These are phyloP conservation scores for Phytopythium boreale DNA, from an alignment of 352 stramenopile genomes.

Conservation along the genomic window DNA sequence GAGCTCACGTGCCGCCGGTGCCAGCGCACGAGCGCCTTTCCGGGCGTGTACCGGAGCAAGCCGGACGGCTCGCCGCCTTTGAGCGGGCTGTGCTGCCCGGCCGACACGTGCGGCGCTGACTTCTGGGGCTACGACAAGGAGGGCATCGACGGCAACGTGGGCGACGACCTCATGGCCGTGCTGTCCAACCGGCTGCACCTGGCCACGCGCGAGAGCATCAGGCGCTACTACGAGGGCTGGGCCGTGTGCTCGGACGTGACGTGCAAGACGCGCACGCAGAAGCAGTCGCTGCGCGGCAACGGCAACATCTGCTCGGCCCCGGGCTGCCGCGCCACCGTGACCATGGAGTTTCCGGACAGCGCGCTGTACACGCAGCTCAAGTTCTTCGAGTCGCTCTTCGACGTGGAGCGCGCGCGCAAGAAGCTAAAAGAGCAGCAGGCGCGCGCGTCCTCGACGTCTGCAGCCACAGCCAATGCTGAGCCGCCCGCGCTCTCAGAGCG, in stretches of 20 bases:
- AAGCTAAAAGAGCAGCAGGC: slow-evolving; percentile 75
- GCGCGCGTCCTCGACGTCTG: slow-evolving; percentile 16
- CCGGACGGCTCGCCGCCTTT: slow-evolving; percentile 15
- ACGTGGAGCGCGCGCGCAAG: slow-evolving; percentile 88
- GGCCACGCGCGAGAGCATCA: slow-evolving; percentile 71
- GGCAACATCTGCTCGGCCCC: slow-evolving; percentile 91
- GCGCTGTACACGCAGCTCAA: slow-evolving; percentile 96
- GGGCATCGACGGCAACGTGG: slow-evolving; percentile 67
- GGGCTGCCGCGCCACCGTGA: slow-evolving; percentile 91
- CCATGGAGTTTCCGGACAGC: slow-evolving; percentile 87
- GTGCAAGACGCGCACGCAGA: slow-evolving; percentile 93
- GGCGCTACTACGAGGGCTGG: slow-evolving; percentile 89
- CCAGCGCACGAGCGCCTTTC: slow-evolving; percentile 58
- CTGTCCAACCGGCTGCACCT: slow-evolving; percentile 85
- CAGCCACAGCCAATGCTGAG: slow-evolving; percentile 21
- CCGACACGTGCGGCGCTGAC: slow-evolving; percentile 49
- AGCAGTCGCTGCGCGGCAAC: slow-evolving; percentile 92
- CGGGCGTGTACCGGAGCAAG: slow-evolving; percentile 56
- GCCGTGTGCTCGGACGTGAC: slow-evolving; percentile 94
- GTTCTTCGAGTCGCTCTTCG: slow-evolving; percentile 96
- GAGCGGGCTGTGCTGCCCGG: slow-evolving; percentile 67
- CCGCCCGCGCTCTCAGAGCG: slow-evolving; percentile 51
- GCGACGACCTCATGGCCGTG: slow-evolving; percentile 68
- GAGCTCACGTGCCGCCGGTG: slow-evolving; percentile 73
- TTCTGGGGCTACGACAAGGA: slow-evolving; percentile 85